Evolutionary conservation across 169 alveolate species (phyloP), one percentile per base, ranked within the genome.

Genomic region (Eimeria acervulina): DNA sequence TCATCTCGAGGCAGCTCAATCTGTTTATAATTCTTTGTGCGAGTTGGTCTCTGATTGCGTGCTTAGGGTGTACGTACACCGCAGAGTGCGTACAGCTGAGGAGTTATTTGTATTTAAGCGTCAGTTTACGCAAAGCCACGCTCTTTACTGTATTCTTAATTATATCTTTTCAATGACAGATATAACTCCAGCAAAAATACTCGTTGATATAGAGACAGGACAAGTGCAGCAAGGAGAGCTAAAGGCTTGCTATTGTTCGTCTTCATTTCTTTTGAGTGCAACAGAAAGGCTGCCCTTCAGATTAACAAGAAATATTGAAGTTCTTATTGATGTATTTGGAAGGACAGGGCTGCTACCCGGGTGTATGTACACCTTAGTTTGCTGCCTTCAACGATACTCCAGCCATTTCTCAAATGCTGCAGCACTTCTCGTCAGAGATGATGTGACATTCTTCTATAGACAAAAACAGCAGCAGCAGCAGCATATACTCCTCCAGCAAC

Each of bases 301-400:
- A 44, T 95, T 97, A 31, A 97, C 99, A 2, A 93, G 98, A 63
- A 98, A 98, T 95, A 97, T 98, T 80, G 97, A 97, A 88, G 42
- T 90, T 44, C 61, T 97, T 89, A 97, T 97, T 61, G 99, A 99
- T 7, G 98, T 98, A 26, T 96, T 95, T 47, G 98, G 99, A 10
- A 97, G 98, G 59, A 96, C 96, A 61, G 99, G 99, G 44, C 81
- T 97, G 38, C 97, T 98, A 85, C 99, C 99, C 0, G 99, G 98
- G 4, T 98, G 97, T 2, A 98, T 98, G 97, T 97, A 95, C 87
- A 95, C 98, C 80, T 74, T 98, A 28, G 95, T 96, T 47, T 81
- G 96, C n/a, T 97, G 98, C 59, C 92, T 98, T 12, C 98, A 98
- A 61, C 76, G 97, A 51, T 96, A 97, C 87, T 96, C 97, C 84